Evolutionary conservation across 805 yeast genomes (phyloP).

Genomic region (Cyberlindnera xishuangbannaensis): DNA sequence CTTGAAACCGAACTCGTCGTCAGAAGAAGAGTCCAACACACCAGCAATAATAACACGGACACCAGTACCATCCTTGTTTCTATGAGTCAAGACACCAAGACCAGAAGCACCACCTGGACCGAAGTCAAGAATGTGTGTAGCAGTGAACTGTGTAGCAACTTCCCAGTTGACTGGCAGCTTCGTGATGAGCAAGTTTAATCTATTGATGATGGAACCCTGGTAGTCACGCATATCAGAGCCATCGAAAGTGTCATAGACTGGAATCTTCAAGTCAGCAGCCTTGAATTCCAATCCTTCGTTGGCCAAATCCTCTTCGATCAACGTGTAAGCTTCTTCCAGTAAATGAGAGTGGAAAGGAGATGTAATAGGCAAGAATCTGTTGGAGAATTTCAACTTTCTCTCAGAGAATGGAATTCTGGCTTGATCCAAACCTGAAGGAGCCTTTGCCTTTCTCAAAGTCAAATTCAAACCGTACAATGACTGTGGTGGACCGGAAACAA

Average conservation of each 20-base stretch:
- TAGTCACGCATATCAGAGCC: conserved; percentile 70
- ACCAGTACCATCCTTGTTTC: conserved; percentile 98
- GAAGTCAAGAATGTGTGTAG: conserved; percentile 90
- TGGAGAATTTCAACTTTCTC: conserved; percentile 89
- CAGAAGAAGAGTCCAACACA: conserved; percentile 63
- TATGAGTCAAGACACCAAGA: conserved; percentile 90
- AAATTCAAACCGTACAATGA: conserved; percentile 93
- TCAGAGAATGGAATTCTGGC: conserved; percentile 90
- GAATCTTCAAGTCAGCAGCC: conserved; percentile 57
- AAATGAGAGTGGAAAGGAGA: conserved; percentile 96
- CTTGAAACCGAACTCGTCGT: conserved; percentile 91
- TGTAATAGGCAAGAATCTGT: conserved; percentile 89
- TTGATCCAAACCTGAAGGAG: conserved; percentile 91
- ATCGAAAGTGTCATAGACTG: conserved; percentile 85
- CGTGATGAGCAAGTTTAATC: conserved; percentile 80
- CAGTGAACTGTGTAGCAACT: conserved; percentile 67
- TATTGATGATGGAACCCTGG: conserved; percentile 50
- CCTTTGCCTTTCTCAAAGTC: conserved; percentile 88
- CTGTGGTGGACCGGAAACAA: conserved; percentile 97
- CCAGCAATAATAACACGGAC: conserved; percentile 92
- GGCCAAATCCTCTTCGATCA: conserved; percentile 60
- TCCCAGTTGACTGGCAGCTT: conserved; percentile 95
- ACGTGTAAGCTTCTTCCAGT: conserved; percentile 63
- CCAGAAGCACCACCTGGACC: conserved; percentile 99
- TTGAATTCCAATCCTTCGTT: conserved; percentile 52